Conservation (phyloP, 2,329 filamentous ascomycete species). For the Ascochyta lentis region DNA sequence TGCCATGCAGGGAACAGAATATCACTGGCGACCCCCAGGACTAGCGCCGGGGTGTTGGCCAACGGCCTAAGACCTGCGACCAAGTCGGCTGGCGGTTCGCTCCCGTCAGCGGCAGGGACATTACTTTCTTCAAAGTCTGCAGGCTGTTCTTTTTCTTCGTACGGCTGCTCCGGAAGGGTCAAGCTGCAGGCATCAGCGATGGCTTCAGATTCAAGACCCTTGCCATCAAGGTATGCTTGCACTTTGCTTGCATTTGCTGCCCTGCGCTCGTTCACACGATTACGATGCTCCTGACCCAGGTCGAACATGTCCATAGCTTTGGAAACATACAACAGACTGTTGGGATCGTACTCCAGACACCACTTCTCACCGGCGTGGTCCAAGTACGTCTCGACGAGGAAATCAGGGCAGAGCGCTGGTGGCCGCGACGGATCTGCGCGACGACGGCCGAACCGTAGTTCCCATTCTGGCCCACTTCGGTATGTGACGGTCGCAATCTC, state of each 20-base stretch:
- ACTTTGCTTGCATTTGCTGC: constrained; percentile 66
- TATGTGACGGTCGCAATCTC: constrained; percentile 99
- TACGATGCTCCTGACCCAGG: constrained; percentile 75
- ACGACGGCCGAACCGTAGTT: constrained; percentile 87
- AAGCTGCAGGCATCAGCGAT: constrained; percentile 71
- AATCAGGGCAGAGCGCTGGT: constrained; percentile 94
- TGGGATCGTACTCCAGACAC: constrained; percentile 94
- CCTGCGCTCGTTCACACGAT: constrained; percentile 67
- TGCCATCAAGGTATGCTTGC: constrained; percentile 51
- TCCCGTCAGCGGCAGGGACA: constrained; percentile 40
- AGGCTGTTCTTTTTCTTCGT: constrained; percentile 78
- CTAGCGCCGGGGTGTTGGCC: constrained; percentile 78
- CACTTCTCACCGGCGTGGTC: constrained; percentile 99
- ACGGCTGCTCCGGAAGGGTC: constrained; percentile 81
- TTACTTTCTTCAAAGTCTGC: constrained; percentile 37
- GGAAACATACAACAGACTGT: constrained; percentile 93
- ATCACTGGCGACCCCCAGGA: constrained; percentile 94
- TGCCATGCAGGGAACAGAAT: constrained; percentile 98
- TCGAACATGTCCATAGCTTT: constrained; percentile 99
- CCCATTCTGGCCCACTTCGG: constrained; percentile 95
- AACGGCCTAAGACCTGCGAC: constrained; percentile 75
- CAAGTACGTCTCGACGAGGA: constrained; percentile 96
- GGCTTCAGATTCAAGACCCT: constrained; percentile 28
- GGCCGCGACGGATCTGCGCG: constrained; percentile 85
- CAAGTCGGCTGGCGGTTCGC: constrained; percentile 76